Conservation (phyloP, 2,329 filamentous ascomycete genomes). For the Arthrobotrys sinensis region DNA sequence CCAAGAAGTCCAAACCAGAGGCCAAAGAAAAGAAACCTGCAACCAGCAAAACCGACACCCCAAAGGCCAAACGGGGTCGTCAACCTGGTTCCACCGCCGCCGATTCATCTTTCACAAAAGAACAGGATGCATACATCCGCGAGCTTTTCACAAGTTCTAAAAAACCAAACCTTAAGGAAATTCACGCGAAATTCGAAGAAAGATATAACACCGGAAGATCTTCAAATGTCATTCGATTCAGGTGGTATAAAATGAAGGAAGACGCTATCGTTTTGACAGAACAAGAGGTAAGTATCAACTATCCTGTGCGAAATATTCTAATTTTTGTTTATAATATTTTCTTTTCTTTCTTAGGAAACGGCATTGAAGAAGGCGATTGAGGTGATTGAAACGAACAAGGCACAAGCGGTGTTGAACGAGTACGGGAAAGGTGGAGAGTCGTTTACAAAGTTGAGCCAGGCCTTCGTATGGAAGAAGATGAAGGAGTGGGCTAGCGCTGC, state of each 20-base stretch:
- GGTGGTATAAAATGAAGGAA: slow-evolving; percentile 46
- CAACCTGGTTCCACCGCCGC: background rate
- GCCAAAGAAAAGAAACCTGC: background rate
- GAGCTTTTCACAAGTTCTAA: slow-evolving; percentile 11
- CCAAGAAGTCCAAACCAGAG: slow-evolving; percentile 36
- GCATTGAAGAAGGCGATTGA: slow-evolving; percentile 35
- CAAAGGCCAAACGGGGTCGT: slow-evolving; percentile 1
- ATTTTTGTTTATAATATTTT: background rate
- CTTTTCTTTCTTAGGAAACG: slow-evolving; percentile 26
- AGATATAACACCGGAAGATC: slow-evolving; percentile 31
- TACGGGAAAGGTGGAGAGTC: slow-evolving; percentile 11
- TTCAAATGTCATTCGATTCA: slow-evolving; percentile 31
- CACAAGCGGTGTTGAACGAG: slow-evolving; percentile 20
- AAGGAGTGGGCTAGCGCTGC: slow-evolving; percentile 31
- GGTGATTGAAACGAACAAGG: slow-evolving; percentile 26
- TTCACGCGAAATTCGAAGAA: slow-evolving; percentile 27
- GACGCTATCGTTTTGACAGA: slow-evolving; percentile 17
- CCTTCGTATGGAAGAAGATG: slow-evolving; percentile 39
- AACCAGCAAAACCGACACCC: background rate
- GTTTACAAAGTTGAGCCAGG: slow-evolving; percentile 37
- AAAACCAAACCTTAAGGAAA: slow-evolving; percentile 6
- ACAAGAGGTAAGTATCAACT: slow-evolving; percentile 18
- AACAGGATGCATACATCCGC: slow-evolving; percentile 45
- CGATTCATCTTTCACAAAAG: slow-evolving; percentile 11
- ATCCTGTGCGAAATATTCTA: background rate